Conservation (phyloP, 2,329 filamentous ascomycete species). For the Cryphonectria naterciae region DNA sequence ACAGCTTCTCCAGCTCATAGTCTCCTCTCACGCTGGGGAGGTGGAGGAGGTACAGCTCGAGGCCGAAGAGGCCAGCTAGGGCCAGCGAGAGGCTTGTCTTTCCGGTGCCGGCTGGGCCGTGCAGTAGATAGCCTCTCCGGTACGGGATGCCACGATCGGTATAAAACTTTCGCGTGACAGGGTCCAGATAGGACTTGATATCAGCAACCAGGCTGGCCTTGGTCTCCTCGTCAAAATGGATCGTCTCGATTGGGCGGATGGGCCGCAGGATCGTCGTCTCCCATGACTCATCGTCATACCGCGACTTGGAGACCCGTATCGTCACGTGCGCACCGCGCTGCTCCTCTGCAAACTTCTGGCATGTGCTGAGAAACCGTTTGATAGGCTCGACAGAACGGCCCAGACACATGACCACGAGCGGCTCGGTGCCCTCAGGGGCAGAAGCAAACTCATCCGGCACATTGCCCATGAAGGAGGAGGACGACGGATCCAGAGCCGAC, state of each 20-base stretch:
- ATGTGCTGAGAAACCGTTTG: slow-evolving; percentile 38
- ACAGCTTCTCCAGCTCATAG: slow-evolving; percentile 69
- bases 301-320: slow-evolving; percentile 39
- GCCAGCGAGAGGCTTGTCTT: slow-evolving; percentile 76
- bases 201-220: slow-evolving; percentile 65
- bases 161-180: slow-evolving; percentile 75
- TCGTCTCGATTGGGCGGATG: slow-evolving; percentile 40
- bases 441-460: slow-evolving; percentile 40
- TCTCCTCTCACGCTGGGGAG: slow-evolving; percentile 65
- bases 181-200: slow-evolving; percentile 65
- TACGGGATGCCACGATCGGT: slow-evolving; percentile 83
- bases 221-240: slow-evolving; percentile 49
- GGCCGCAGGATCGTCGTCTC: slow-evolving; percentile 42
- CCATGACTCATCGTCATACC: slow-evolving; percentile 38
- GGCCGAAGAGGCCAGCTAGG: slow-evolving; percentile 69
- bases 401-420: slow-evolving; percentile 44
- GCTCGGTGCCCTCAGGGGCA: slow-evolving; percentile 42
- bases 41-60: slow-evolving; percentile 74
- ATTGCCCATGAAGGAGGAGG: slow-evolving; percentile 22
- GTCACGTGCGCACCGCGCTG: slow-evolving; percentile 43
- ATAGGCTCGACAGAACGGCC: slow-evolving; percentile 41
- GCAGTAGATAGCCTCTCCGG: slow-evolving; percentile 78
- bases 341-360: slow-evolving; percentile 39
- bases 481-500: slow-evolving; percentile 19
- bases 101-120: slow-evolving; percentile 80